These are phyloP conservation scores for Guyanaporus albipodus DNA, from an alignment of 768 basidiomycete genomes.

Conservation along the genomic window DNA sequence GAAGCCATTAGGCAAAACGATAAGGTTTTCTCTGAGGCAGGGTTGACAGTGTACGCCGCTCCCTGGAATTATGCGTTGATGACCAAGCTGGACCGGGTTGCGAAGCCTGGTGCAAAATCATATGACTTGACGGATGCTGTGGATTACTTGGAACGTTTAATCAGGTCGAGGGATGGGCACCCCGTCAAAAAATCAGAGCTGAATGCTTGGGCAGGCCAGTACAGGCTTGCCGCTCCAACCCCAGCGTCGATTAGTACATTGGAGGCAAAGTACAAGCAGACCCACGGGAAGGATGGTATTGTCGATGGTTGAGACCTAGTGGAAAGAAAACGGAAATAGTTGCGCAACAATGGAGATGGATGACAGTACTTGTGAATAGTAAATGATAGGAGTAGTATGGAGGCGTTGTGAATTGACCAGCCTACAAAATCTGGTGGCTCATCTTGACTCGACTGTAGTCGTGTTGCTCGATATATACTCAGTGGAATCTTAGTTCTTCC, in stretches of 20 bases:
- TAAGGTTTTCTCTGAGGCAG: constrained; percentile 1
- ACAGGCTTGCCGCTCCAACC: not conserved
- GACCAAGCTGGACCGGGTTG: constrained; percentile 8
- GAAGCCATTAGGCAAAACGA: constrained; percentile 4
- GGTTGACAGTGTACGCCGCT: constrained; percentile 11
- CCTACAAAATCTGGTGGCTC: too few relatives aligned
- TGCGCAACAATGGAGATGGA: too few relatives aligned
- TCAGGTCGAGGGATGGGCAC: not conserved
- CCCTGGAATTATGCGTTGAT: constrained; percentile 9
- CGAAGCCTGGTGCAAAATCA: constrained; percentile 4
- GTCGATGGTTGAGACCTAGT: not conserved
- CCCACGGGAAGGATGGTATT: not conserved
- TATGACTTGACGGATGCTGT: constrained; percentile 8
- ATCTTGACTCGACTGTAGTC: too few relatives aligned
- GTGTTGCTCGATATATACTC: too few relatives aligned
- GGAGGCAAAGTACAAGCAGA: not conserved
- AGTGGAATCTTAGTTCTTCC: too few relatives aligned
- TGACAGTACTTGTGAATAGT: too few relatives aligned
- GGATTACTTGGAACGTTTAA: constrained; percentile 6
- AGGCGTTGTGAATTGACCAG: too few relatives aligned
- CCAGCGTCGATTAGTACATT: not conserved
- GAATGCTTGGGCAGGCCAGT: not conserved
- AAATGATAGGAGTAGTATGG: too few relatives aligned
- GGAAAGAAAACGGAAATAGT: too few relatives aligned
- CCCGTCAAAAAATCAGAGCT: constrained; percentile 8